Evolutionary conservation across 1,284 basidiomycete species (phyloP).

Genomic region (Volvariella volvacea): DNA sequence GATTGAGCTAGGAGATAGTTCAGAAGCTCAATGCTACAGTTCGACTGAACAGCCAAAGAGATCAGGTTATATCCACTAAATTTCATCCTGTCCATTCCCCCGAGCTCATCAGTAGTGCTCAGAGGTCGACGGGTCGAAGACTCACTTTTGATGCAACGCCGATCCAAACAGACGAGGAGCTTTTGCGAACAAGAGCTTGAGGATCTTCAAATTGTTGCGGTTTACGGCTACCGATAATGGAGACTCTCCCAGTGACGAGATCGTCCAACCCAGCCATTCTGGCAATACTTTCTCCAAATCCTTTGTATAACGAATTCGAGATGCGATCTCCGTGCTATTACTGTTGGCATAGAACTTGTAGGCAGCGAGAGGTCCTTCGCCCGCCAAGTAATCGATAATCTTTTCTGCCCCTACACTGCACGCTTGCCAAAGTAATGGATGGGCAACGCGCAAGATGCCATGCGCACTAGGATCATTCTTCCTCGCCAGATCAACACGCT

Average conservation of each 20-base stretch:
- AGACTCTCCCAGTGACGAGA: constrained; percentile 39
- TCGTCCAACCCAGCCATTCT: constrained; percentile 40
- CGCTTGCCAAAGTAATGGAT: constrained; percentile 41
- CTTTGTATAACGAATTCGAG: constrained; percentile 24
- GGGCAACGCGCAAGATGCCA: constrained; percentile 6
- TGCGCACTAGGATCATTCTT: constrained; percentile 39
- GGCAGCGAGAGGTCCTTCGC: constrained; percentile 30
- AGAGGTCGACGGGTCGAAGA: constrained; percentile 5
- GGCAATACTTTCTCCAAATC: constrained; percentile 35
- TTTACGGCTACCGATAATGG: constrained; percentile 37
- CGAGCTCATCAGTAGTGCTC: constrained; percentile 6
- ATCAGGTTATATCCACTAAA: constrained; percentile 38
- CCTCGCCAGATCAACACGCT: constrained; percentile 42
- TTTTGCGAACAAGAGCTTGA: constrained; percentile 37
- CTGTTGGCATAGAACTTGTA: constrained; percentile 38
- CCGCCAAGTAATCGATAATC: constrained; percentile 41
- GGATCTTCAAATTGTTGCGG: constrained; percentile 22
- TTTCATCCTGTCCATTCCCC: constrained; percentile 39
- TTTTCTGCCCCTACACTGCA: constrained; percentile 21
- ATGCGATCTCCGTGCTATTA: constrained; percentile 32
- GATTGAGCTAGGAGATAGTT: neutral
- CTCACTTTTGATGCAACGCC: constrained; percentile 35
- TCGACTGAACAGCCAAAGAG: constrained; percentile 30
- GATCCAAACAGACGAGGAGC: constrained; percentile 31
- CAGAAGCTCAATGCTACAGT: constrained; percentile 16